These are phyloP conservation scores for Hypericum androsaemum DNA, from an alignment of 345 rosid genomes.

Conservation along the genomic window DNA sequence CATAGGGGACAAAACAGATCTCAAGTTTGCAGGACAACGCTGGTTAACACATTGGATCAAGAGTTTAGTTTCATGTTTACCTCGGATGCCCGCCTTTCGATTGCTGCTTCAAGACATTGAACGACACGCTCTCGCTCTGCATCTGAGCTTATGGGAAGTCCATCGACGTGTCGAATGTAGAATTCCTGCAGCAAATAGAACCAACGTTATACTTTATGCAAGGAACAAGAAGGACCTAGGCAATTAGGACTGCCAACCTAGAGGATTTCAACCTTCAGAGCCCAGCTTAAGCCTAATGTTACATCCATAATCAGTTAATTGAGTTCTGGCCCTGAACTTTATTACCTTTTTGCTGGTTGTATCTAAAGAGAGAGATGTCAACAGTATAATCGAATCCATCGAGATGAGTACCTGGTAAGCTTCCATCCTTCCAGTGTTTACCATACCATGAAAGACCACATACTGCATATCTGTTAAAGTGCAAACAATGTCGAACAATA, in stretches of 20 bases:
- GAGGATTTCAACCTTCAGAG: too few species aligned
- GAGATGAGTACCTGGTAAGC: constrained; percentile 66
- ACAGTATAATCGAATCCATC: not conserved
- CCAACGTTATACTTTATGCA: constrained; percentile 4
- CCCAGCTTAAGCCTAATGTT: too few species aligned
- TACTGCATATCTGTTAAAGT: constrained; percentile 91
- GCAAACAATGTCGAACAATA: constrained; percentile 78
- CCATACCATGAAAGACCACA: constrained; percentile 87
- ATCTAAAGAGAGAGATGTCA: not conserved
- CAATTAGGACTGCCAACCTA: too few species aligned
- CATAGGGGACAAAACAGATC: constrained; percentile 1
- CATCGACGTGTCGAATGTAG: constrained; percentile 53
- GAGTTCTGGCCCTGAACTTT: too few species aligned
- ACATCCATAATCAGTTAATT: too few species aligned
- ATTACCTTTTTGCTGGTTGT: too few species aligned
- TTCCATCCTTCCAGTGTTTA: constrained; percentile 50
- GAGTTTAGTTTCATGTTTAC: constrained; percentile 8
- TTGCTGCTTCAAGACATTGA: constrained; percentile 53
- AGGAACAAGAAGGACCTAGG: constrained; percentile 3
- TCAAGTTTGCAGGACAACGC: not conserved
- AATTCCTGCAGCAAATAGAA: constrained; percentile 41
- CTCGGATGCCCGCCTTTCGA: constrained; percentile 42
- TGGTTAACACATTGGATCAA: too few species aligned
- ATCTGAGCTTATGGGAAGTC: constrained; percentile 43
- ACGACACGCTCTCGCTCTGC: constrained; percentile 45